Evolutionary conservation across 257 asterid species (phyloP).

Genomic region (Craterostigma plantagineum): DNA sequence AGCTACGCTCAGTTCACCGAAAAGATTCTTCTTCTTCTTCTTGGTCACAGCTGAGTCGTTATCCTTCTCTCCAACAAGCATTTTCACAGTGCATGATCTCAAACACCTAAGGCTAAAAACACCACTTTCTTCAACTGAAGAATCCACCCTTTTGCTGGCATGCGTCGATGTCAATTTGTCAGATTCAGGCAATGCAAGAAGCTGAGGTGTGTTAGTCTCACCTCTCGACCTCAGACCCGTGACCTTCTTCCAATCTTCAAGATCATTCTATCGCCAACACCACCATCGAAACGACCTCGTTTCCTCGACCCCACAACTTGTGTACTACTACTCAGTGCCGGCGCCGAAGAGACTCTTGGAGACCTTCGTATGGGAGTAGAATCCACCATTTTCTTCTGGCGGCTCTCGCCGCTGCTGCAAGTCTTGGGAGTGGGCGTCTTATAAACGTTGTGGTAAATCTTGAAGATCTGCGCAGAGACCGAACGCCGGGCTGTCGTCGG

Average conservation of each 20-base stretch:
- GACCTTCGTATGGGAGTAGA: too few species aligned
- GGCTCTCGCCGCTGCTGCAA: too few species aligned
- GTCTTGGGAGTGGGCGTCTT: too few species aligned
- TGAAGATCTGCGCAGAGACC: too few species aligned
- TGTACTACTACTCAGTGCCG: constrained; percentile 12
- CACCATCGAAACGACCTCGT: constrained; percentile 12
- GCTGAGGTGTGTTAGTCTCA: constrained; percentile 9
- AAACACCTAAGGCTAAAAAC: constrained; percentile 6
- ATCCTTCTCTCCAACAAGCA: constrained; percentile 9
- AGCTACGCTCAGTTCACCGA: too few species aligned
- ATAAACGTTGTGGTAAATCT: too few species aligned
- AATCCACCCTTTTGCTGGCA: too few species aligned
- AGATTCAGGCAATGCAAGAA: constrained; percentile 15
- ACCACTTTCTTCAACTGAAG: constrained; percentile 9
- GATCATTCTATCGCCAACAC: too few species aligned
- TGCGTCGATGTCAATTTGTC: constrained; percentile 6
- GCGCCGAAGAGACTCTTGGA: constrained; percentile 4
- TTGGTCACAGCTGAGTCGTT: too few species aligned
- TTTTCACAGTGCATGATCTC: constrained; percentile 15
- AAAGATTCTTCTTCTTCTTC: too few species aligned
- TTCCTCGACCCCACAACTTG: constrained; percentile 11
- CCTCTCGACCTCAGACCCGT: constrained; percentile 14
- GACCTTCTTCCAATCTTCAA: constrained; percentile 14
- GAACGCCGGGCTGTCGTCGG: too few species aligned
- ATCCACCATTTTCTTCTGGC: too few species aligned